Conservation (phyloP, 495 filamentous ascomycete genomes). For the Chaetomium fimeti region DNA sequence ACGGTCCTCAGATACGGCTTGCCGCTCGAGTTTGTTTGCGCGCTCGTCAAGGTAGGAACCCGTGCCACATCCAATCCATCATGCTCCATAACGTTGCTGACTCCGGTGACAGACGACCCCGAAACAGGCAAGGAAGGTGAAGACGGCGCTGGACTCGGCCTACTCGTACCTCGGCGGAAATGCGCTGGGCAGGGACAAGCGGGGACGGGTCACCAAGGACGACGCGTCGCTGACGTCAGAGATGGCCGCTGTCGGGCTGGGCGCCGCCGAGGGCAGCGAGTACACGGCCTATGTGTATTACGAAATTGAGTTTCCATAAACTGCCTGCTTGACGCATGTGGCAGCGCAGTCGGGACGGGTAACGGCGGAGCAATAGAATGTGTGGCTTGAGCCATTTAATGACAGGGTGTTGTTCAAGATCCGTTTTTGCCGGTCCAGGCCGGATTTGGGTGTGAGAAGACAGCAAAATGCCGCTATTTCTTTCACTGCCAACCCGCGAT, state of each 20-base stretch:
- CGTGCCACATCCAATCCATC: too few relatives aligned
- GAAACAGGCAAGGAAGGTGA: conserved; percentile 79
- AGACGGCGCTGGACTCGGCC: conserved; percentile 72
- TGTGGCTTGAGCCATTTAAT: neutral
- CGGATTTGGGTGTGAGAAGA: neutral
- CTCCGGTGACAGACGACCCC: conserved; percentile 64
- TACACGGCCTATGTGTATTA: conserved; percentile 98
- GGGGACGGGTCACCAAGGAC: conserved; percentile 83
- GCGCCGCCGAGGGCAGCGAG: conserved; percentile 66
- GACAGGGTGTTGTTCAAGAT: conserved; percentile 4
- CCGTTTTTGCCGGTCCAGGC: neutral
- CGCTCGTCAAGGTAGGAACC: conserved; percentile 73
- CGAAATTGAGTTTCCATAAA: conserved; percentile 72
- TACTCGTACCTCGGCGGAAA: conserved; percentile 95
- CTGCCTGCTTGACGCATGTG: neutral
- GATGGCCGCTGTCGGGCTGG: conserved; percentile 66
- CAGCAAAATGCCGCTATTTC: neutral
- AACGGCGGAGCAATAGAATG: neutral
- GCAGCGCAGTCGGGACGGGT: neutral
- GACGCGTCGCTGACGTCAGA: conserved; percentile 72
- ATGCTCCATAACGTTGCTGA: neutral
- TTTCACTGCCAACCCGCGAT: neutral
- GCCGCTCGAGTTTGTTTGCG: conserved; percentile 82
- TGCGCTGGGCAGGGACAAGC: conserved; percentile 91
- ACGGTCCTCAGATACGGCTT: conserved; percentile 92